phyloP scores from a whole-genome alignment of 2,329 filamentous ascomycete genomes.

The Fusarium sp. region DNA sequence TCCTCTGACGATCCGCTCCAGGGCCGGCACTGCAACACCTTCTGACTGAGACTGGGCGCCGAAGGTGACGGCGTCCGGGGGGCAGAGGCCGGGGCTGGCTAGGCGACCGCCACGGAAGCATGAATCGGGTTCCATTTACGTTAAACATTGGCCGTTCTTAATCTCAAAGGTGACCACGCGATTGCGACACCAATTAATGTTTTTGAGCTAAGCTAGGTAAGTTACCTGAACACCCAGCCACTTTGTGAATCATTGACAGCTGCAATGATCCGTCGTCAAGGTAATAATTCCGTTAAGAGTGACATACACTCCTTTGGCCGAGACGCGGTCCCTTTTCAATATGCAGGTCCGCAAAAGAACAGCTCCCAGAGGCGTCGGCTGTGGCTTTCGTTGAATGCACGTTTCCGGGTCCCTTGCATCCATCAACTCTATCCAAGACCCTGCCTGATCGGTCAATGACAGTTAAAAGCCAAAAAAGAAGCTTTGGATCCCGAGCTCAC shows the following conservation, averaged over 20 bases:
- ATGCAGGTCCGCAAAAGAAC: conserved; percentile 7
- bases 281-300: conserved; percentile 13
- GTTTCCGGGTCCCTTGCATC: conserved; percentile 35
- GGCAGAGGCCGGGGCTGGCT: conserved; percentile 28
- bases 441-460: conserved; percentile 11
- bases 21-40: conserved; percentile 15
- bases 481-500: conserved; percentile 12
- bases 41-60: conserved; percentile 12
- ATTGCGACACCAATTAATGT: conserved; percentile 18
- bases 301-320: conserved; percentile 8
- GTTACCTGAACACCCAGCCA: conserved; percentile 12
- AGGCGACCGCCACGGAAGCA: conserved; percentile 32
- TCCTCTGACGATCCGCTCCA: conserved; percentile 34
- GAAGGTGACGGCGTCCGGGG: conserved; percentile 30
- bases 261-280: conserved; percentile 30
- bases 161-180: conserved; percentile 29
- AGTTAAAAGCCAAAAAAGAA: conserved; percentile 3
- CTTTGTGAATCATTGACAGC: neutral
- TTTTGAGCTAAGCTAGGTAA: conserved; percentile 7
- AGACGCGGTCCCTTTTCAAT: conserved; percentile 10
- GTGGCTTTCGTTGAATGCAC: conserved; percentile 36
- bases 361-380: conserved; percentile 28
- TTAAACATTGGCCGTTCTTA: conserved; percentile 15
- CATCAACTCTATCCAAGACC: conserved; percentile 3
- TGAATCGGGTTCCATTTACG: conserved; percentile 23